Base-by-base conservation (phyloP, 305 asterid genomes). In the Solanum aculeatissimum region DNA sequence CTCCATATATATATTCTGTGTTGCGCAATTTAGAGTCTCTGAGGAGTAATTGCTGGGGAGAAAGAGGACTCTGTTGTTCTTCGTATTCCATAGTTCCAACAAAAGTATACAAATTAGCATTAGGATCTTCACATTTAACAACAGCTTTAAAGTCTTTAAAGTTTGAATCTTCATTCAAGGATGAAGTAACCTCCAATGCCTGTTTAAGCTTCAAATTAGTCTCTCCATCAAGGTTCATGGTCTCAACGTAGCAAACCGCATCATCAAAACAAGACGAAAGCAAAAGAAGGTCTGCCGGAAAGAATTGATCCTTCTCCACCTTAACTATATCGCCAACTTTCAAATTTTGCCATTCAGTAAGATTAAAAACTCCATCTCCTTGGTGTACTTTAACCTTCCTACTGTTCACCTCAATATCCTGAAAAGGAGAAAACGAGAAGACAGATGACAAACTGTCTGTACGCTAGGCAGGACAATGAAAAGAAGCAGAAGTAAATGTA, bases 161-260 rank as follows among this genome's bases (percentile, higher is more conserved):
- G 54, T 90, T 84, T 0, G 85, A 62, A 49, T 93, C 97, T 63
- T 89, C 95, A 4, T 81, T 79, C 38, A 94, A 58, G 11, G 87
- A 83, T 45, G 97, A 89, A 49, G 98, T 94, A 60, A 82, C 92
- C 25, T 94, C 97, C 71, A 92, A 84, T 23, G 93, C 92, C 84
- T 95, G 97, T 83, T 92, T 95, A 79, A 95, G 93, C 89, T 95
- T 95, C 88, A 94, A 77, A 87, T 95, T 95, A 19, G 98, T 95
- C 84, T 95, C 98, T 3, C 98, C 98, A 7, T 95, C 98, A 45
- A 95, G 97, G 63, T 94, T 95, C 98, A 95, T 95, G 12, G 98
- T 95, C 91, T 95, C 98, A 32, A 95, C 98, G 69, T 95, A 95
- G 90, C 98, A 93, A 32, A 94, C 82, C 3, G 93, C 94, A 81